These are phyloP conservation scores for Parastagonospora nodorum DNA, from an alignment of 2,329 filamentous ascomycete species.

Conservation along the genomic window DNA sequence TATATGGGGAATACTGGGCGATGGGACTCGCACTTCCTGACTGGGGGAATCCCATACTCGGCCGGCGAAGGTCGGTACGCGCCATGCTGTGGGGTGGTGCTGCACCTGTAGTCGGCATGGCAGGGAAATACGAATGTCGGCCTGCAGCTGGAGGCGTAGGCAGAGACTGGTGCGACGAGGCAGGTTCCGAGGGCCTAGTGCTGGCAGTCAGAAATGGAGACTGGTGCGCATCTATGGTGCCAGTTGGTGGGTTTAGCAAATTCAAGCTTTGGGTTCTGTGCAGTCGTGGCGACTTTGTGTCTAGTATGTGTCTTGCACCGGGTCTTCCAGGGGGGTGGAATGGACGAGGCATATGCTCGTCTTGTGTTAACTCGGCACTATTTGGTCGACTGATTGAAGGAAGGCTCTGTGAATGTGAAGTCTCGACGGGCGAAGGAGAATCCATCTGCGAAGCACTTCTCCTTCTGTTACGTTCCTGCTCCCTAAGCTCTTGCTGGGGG, in stretches of 20 bases:
- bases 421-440: slow-evolving; percentile 46
- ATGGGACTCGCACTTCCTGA: slow-evolving; percentile 52
- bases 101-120: slow-evolving; percentile 33
- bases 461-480: slow-evolving; percentile 39
- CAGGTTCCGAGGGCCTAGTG: slow-evolving; percentile 50
- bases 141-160: slow-evolving; percentile 52
- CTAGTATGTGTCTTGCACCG: slow-evolving; percentile 57
- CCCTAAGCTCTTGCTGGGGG: slow-evolving; percentile 44
- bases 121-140: slow-evolving; percentile 43
- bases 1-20: slow-evolving; percentile 51
- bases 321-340: slow-evolving; percentile 34
- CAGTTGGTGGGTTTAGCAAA: slow-evolving; percentile 49
- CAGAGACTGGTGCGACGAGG: slow-evolving; percentile 52
- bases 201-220: slow-evolving; percentile 54
- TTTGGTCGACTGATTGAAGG: slow-evolving; percentile 43
- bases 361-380: slow-evolving; percentile 40
- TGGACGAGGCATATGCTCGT: slow-evolving; percentile 27
- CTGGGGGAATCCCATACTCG: slow-evolving; percentile 47
- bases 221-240: slow-evolving; percentile 55
- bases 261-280: slow-evolving; percentile 58
- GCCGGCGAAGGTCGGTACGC: slow-evolving; percentile 31
- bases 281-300: slow-evolving; percentile 60
- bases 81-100: slow-evolving; percentile 36
- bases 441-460: slow-evolving; percentile 53
- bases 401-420: slow-evolving; percentile 40